Percentiles rank a stretch among this genome's conserved stretches.
Evolutionary conservation across 768 basidiomycete genomes (phyloP).

Genomic region (Lactarius akahatsu): DNA sequence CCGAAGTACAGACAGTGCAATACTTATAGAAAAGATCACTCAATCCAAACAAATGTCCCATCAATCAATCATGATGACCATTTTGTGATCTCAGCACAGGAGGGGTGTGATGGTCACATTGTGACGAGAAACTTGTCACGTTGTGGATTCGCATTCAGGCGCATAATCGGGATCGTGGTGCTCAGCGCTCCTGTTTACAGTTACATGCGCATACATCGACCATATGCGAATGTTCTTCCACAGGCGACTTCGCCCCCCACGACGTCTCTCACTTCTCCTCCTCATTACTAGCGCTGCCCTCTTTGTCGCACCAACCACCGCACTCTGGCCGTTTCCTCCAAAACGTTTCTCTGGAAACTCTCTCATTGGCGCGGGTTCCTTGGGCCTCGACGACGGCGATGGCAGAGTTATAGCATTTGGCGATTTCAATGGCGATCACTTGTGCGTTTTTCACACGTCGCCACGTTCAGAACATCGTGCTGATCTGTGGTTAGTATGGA

Average conservation of each 20-base stretch:
- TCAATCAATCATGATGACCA: not conserved
- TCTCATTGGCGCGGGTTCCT: constrained; percentile 72
- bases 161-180: no score
- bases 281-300: constrained; percentile 7
- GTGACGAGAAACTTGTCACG: not conserved
- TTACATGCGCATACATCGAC: not conserved
- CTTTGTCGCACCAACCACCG: constrained; percentile 16
- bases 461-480: not conserved
- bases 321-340: constrained; percentile 82
- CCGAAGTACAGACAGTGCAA: not conserved
- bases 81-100: not conserved
- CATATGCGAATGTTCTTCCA: constrained; percentile 13
- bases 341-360: constrained; percentile 83
- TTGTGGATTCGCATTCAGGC: no score
- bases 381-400: constrained; percentile 66
- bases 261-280: constrained; percentile 21
- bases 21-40: not conserved
- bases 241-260: constrained; percentile 18
- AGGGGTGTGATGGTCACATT: not conserved
- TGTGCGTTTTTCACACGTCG: constrained; percentile 53
- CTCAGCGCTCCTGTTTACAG: not conserved
- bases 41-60: not conserved
- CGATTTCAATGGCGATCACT: constrained; percentile 95
- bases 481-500: constrained; percentile 57
- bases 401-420: constrained; percentile 85